phyloP scores from a whole-genome alignment of 768 basidiomycete genomes.

The Grammothele lineata region DNA sequence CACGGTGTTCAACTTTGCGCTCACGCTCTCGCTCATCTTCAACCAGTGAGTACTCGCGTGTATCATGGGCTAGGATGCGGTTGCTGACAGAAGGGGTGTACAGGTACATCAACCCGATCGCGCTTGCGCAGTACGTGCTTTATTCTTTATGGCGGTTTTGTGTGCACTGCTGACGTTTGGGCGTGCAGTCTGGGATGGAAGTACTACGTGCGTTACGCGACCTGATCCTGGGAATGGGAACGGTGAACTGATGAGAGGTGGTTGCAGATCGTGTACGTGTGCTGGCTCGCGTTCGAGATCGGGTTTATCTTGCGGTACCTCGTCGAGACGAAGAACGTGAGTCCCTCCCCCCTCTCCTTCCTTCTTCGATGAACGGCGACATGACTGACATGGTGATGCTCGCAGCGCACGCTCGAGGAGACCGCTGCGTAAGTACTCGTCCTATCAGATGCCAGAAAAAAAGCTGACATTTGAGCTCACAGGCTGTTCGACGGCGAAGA shows the following conservation, averaged over 20 bases:
- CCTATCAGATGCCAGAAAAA: background rate
- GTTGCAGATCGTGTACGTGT: conserved; percentile 32
- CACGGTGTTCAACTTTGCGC: conserved; percentile 41
- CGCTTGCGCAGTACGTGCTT: conserved; percentile 24
- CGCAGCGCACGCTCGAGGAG: conserved; percentile 30
- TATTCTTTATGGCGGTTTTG: background rate
- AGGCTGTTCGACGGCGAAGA: conserved; percentile 32
- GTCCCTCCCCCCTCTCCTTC: background rate
- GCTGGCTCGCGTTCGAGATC: conserved; percentile 38
- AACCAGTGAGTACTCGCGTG: conserved; percentile 33
- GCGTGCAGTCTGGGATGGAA: conserved; percentile 35
- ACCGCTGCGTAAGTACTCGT: conserved; percentile 27
- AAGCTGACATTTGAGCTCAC: background rate
- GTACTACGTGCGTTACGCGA: conserved; percentile 31
- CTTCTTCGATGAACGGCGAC: background rate
- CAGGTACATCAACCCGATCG: conserved; percentile 38
- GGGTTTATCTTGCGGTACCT: conserved; percentile 35
- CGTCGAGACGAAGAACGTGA: conserved; percentile 36
- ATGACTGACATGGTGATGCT: no score
- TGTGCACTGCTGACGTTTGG: background rate
- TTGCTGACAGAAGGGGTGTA: no score
- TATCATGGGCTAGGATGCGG: background rate
- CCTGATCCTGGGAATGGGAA: background rate
- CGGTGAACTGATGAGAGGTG: background rate
- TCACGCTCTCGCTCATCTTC: conserved; percentile 44